A percentile compares a stretch with the other conserved stretches of the same genome.
Conservation (phyloP, 495 filamentous ascomycete genomes). For the Penicillium cataractarum region DNA sequence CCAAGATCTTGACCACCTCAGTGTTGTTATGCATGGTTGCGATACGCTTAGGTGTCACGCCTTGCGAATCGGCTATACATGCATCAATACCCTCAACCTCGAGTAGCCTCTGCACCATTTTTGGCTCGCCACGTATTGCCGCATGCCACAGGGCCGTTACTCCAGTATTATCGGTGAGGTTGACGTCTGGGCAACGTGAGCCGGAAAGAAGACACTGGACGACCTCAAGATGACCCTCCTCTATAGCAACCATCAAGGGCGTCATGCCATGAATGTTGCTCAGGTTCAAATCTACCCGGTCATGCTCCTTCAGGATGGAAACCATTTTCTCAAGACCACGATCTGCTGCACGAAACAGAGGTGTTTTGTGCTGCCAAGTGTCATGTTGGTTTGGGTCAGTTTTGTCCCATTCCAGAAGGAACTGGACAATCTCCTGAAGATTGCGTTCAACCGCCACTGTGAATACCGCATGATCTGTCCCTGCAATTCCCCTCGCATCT, state of each 20-base stretch:
- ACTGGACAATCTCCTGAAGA: slow-evolving; percentile 21
- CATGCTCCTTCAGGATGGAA: slow-evolving; percentile 15
- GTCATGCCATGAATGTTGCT: slow-evolving; percentile 25
- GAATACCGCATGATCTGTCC: slow-evolving; percentile 25
- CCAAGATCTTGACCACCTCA: slow-evolving; percentile 1
- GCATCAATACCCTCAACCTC: slow-evolving; percentile 18
- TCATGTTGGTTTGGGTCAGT: slow-evolving; percentile 30
- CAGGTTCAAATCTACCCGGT: slow-evolving; percentile 25
- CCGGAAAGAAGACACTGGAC: slow-evolving; percentile 19
- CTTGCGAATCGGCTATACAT: background rate
- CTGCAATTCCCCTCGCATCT: slow-evolving; percentile 7
- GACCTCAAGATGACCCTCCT: slow-evolving; percentile 8
- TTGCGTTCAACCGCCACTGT: slow-evolving; percentile 23
- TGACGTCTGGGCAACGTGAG: slow-evolving; percentile 17
- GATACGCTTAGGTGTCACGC: background rate
- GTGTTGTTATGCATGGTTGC: background rate
- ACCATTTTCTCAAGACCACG: slow-evolving; percentile 22
- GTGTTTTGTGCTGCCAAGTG: slow-evolving; percentile 25
- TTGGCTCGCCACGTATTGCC: slow-evolving; percentile 20
- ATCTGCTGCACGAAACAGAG: slow-evolving; percentile 25
- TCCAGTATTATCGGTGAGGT: slow-evolving; percentile 23
- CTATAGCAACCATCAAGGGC: slow-evolving; percentile 23
- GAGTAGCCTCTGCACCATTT: slow-evolving; percentile 24
- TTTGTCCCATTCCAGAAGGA: slow-evolving; percentile 23
- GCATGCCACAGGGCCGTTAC: slow-evolving; percentile 28